These are phyloP conservation scores for Hygrophila difformis DNA, from an alignment of 257 asterid species.

Conservation along the genomic window DNA sequence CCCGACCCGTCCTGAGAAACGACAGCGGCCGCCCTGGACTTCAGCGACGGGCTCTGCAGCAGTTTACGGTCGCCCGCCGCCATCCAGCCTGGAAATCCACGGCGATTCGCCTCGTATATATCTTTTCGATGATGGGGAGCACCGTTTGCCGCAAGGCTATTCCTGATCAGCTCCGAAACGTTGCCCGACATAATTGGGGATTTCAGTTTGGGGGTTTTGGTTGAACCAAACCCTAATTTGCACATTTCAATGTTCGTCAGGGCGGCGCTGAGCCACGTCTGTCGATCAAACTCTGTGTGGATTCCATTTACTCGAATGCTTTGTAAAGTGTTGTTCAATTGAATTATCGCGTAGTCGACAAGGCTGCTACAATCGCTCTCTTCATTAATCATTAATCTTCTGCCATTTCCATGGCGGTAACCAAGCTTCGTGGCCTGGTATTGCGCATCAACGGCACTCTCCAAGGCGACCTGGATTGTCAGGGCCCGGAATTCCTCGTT, in stretches of 20 bases:
- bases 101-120: not conserved
- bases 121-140: conserved; percentile 16
- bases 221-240: not conserved
- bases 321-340: conserved; percentile 32
- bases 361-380: conserved; percentile 58
- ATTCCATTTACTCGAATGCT: conserved; percentile 20
- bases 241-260: conserved; percentile 40
- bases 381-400: too few relatives aligned
- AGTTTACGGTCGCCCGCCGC: conserved; percentile 30
- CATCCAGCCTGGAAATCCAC: conserved; percentile 41
- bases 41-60: conserved; percentile 25
- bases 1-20: conserved; percentile 71
- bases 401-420: conserved; percentile 19
- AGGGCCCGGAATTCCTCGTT: conserved; percentile 36
- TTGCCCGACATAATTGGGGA: conserved; percentile 33
- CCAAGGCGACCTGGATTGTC: conserved; percentile 44
- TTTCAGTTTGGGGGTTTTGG: conserved; percentile 24
- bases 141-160: conserved; percentile 47
- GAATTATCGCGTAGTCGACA: conserved; percentile 37
- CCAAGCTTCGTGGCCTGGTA: conserved; percentile 22
- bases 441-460: conserved; percentile 31
- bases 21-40: conserved; percentile 30
- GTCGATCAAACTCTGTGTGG: conserved; percentile 32
- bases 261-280: conserved; percentile 85
- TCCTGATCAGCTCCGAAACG: conserved; percentile 50